Percentiles rank a stretch among this genome's conserved stretches.
Conservation (phyloP, 768 basidiomycete genomes). For the Hygrophorus pudorinus region DNA sequence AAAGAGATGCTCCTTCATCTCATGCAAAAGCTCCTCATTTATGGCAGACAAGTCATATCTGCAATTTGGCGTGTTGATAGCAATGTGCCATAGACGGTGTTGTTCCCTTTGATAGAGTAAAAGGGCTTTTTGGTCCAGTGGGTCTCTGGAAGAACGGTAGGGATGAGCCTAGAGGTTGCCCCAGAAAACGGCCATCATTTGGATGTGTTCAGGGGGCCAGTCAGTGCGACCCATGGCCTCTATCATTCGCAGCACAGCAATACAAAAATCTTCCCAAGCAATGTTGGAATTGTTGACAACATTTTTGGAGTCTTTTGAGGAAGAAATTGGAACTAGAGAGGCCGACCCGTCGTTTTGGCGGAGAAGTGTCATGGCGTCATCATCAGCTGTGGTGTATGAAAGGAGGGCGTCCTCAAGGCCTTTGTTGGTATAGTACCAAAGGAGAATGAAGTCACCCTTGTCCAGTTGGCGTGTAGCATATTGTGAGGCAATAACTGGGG, state of each 20-base stretch:
- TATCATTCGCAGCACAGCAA: not conserved
- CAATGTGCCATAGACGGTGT: constrained; percentile 1
- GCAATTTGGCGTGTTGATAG: constrained; percentile 1
- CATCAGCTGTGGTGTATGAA: not conserved
- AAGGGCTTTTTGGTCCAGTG: constrained; percentile 2
- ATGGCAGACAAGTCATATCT: constrained; percentile 2
- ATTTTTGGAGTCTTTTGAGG: not conserved
- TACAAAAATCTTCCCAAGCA: not conserved
- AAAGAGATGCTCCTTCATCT: constrained; percentile 1
- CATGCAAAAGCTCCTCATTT: not conserved
- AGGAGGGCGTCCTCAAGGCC: constrained; percentile 1
- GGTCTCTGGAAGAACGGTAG: not conserved
- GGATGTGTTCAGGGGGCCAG: constrained; percentile 1
- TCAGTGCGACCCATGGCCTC: constrained; percentile 1
- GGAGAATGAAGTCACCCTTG: not conserved
- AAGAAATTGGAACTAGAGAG: not conserved
- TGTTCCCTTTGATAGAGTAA: constrained; percentile 1
- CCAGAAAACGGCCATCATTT: constrained; percentile 4
- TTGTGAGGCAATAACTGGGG: not conserved
- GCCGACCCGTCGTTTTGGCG: not conserved
- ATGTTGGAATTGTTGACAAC: constrained; percentile 2
- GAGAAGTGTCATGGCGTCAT: constrained; percentile 2
- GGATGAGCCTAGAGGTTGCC: not conserved
- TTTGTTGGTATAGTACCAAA: constrained; percentile 2
- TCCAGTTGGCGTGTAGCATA: constrained; percentile 1